These are phyloP conservation scores for Hypholoma fasciculare DNA, from an alignment of 768 basidiomycete genomes.

Conservation along the genomic window DNA sequence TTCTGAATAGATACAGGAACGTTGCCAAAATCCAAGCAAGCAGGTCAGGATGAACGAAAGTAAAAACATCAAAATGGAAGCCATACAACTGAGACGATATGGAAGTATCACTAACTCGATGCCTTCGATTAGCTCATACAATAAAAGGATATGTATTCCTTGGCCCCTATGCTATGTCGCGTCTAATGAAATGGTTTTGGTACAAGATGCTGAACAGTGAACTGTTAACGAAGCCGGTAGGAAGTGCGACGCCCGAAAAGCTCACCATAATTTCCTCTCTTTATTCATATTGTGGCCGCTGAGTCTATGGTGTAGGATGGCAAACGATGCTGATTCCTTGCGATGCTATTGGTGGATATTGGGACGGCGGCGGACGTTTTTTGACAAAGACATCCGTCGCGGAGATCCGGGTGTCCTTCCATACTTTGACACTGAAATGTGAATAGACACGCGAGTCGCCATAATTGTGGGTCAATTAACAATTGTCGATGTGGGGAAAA, in stretches of 20 bases:
- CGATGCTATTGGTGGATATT: background rate
- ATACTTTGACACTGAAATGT: conserved; percentile 38
- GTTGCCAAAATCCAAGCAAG: conserved; percentile 33
- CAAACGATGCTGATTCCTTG: conserved; percentile 13
- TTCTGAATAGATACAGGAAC: conserved; percentile 22
- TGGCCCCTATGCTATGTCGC: background rate
- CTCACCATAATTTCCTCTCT: background rate
- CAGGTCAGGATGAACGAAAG: conserved; percentile 19
- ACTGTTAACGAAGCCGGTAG: too few species aligned
- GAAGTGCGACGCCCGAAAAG: too few species aligned
- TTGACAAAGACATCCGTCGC: conserved; percentile 26
- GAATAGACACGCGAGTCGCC: too few species aligned
- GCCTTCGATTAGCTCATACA: background rate
- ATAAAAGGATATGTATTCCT: background rate
- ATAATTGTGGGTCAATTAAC: too few species aligned
- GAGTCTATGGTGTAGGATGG: background rate
- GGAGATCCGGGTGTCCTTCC: conserved; percentile 42
- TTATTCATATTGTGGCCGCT: background rate
- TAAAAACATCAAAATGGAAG: background rate
- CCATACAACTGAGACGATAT: background rate
- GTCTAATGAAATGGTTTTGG: background rate
- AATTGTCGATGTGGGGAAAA: too few species aligned
- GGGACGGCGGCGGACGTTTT: conserved; percentile 4
- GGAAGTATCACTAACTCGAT: background rate
- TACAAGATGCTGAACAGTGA: background rate